Evolutionary conservation across 2,329 filamentous ascomycete genomes (phyloP), one percentile per base, ranked within the genome.

Genomic region (Calonectria multiphialidica): DNA sequence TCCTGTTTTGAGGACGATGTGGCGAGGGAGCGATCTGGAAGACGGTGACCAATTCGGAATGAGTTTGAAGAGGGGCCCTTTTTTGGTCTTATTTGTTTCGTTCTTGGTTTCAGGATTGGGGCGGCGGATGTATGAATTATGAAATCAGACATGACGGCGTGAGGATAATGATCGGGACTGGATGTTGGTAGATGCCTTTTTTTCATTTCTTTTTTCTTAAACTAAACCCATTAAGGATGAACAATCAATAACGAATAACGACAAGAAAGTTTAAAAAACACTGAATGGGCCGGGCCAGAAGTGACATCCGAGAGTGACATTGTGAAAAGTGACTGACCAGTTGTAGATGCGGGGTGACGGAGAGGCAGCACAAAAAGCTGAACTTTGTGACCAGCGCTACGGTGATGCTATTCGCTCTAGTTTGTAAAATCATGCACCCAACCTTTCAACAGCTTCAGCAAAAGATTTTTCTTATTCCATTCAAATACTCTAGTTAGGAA

Each of bases 41-140:
- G 12, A 30, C 23, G 61, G 23, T 66, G 70, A 61, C 37, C 42
- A 65, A 61, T 57, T 69, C 50, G 70, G 63, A 40, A 47, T 21
- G n/a, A 50, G n/a, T 21, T 18, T 5, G 53, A 25, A 23, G 23
- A 6, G 21, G 53, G 21, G 55, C 55, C 49, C 13, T 10, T 55
- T 33, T 61, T 50, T 50, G 5, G 8, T 50, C 15, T 50, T 30
- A 8, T 28, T 25, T 37, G 28, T 61, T 44, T 18, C 28, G n/a
- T 47, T 21, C 15, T 61, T 23, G 21, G 47, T 15, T 44, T 40
- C 23, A 47, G 53, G 37, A 53, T 50, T 45, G 57, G 21, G 42
- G 42, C n/a, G 42, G 42, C 16, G 33, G 61, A 30, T 62, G 66
- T 72, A 72, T 72, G 70, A 72, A 72, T 72, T 66, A 66, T 63